Conservation (phyloP, 345 rosid genomes). For the Carallia pectinifolia region DNA sequence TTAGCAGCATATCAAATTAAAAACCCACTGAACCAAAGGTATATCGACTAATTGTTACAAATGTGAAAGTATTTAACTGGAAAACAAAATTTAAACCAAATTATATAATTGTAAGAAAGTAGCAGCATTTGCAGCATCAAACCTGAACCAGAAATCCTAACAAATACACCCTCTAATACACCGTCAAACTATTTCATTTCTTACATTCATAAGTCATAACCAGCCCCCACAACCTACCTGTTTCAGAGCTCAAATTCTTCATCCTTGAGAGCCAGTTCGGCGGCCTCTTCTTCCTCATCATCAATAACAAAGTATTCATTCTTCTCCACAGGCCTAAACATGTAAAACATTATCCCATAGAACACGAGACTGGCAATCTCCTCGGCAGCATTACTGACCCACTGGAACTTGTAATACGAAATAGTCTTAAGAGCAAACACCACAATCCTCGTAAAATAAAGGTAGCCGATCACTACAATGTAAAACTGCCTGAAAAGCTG, state of each 20-base stretch:
- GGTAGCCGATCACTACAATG: constrained; percentile 82
- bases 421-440: constrained; percentile 84
- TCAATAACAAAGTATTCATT: constrained; percentile 84
- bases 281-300: constrained; percentile 93
- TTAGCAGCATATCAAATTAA: constrained; percentile 3
- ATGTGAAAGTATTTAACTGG: constrained; percentile 19
- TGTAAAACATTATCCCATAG: constrained; percentile 73
- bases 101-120: neutral
- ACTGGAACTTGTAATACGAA: constrained; percentile 84
- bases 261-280: constrained; percentile 68
- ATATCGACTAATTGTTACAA: constrained; percentile 16
- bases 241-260: constrained; percentile 87
- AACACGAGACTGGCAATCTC: constrained; percentile 80
- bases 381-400: constrained; percentile 93
- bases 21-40: constrained; percentile 5
- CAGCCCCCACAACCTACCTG: neutral
- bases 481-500: constrained; percentile 87
- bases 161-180: constrained; percentile 10
- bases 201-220: neutral
- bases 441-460: constrained; percentile 88
- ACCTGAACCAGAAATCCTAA: constrained; percentile 9
- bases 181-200: constrained; percentile 2
- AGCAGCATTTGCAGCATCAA: constrained; percentile 10
- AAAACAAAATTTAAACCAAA: constrained; percentile 9
- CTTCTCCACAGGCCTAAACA: constrained; percentile 93